Evolutionary conservation across 345 rosid species (phyloP).

Genomic region (Arabidopsis thaliana): DNA sequence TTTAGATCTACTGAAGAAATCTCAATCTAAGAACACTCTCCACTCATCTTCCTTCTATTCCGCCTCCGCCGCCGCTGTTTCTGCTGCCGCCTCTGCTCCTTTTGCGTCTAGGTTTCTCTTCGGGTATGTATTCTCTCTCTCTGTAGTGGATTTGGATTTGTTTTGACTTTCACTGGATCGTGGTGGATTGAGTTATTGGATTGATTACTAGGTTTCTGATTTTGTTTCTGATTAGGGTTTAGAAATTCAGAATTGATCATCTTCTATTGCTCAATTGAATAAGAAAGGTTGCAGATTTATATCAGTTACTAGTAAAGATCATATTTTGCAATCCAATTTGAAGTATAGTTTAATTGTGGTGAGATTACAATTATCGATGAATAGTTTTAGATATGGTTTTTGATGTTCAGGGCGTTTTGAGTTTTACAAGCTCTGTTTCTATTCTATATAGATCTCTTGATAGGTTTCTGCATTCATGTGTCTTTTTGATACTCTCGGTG

Average conservation of each 20-base stretch:
- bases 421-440: neutral
- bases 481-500: neutral
- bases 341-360: neutral
- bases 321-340: neutral
- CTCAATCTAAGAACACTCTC: conserved; percentile 58
- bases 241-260: neutral
- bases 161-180: conserved; percentile 38
- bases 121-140: conserved; percentile 56
- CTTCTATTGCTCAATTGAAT: neutral
- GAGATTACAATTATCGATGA: neutral
- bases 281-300: neutral
- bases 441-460: conserved; percentile 17
- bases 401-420: neutral
- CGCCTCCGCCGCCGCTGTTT: conserved; percentile 65
- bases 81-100: conserved; percentile 69
- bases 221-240: conserved; percentile 25
- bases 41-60: conserved; percentile 65
- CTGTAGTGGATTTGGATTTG: conserved; percentile 21
- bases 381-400: neutral
- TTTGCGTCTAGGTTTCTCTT: conserved; percentile 80
- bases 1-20: conserved; percentile 78
- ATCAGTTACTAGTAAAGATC: conserved; percentile 1
- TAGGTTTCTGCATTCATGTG: neutral
- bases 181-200: conserved; percentile 4
- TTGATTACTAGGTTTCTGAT: conserved; percentile 1